Evolutionary conservation across 768 basidiomycete genomes (phyloP).

Genomic region (Tulasnella calospora): DNA sequence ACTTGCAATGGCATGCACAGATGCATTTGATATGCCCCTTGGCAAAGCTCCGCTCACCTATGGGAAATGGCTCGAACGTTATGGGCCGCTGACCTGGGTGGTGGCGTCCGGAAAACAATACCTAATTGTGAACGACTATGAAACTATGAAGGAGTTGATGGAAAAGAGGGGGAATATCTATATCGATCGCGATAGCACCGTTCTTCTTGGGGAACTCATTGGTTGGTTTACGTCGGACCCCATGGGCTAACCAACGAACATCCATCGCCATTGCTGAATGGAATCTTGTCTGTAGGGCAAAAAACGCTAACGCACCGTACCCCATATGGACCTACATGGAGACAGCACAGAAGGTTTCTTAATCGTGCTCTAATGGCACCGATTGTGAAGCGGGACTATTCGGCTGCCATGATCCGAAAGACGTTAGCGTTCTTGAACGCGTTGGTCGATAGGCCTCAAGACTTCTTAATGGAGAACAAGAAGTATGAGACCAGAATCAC

Average conservation of each 20-base stretch:
- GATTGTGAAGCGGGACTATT: neutral
- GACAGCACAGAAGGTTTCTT: neutral
- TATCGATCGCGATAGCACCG: neutral
- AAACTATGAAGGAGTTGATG: neutral
- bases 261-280: neutral
- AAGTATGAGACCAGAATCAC: neutral
- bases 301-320: neutral
- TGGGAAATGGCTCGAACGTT: neutral
- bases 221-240: neutral
- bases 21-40: neutral
- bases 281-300: neutral
- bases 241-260: neutral
- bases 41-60: neutral
- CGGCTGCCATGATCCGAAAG: neutral
- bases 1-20: too few relatives aligned
- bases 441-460: neutral
- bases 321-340: neutral
- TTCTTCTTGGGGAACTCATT: neutral
- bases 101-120: neutral
- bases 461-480: neutral
- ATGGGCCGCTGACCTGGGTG: neutral
- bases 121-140: neutral
- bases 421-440: neutral
- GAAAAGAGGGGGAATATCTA: neutral
- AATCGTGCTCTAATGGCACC: neutral